These are phyloP conservation scores for Lenwebbia sp. DNA, from an alignment of 345 rosid species.

Conservation along the genomic window DNA sequence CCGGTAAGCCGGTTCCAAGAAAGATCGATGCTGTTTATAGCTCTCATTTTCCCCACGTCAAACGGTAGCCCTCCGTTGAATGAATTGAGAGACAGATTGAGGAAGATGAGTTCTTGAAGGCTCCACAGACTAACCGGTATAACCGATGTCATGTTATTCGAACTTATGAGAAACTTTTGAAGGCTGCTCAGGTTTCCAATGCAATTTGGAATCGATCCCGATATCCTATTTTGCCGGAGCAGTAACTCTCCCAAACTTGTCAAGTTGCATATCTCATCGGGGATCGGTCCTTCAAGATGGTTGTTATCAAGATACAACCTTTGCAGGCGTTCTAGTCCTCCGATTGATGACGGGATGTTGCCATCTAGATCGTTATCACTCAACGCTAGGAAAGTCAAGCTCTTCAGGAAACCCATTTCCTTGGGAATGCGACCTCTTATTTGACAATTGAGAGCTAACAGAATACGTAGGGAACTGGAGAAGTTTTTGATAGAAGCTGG, in stretches of 20 bases:
- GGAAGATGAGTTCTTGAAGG: background rate
- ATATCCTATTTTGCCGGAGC: background rate
- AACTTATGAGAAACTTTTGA: background rate
- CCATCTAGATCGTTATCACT: background rate
- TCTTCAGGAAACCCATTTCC: background rate
- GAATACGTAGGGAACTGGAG: background rate
- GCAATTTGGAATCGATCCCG: background rate
- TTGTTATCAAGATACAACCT: background rate
- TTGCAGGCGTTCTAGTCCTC: background rate
- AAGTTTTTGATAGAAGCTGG: background rate
- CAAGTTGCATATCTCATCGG: background rate
- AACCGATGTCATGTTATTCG: background rate
- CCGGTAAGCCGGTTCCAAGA: background rate
- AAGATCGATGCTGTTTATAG: background rate
- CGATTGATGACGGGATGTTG: background rate
- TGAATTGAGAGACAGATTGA: background rate
- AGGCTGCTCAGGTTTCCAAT: background rate
- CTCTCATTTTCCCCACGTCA: background rate
- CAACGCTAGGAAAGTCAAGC: background rate
- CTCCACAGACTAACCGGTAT: background rate
- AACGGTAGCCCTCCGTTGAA: background rate
- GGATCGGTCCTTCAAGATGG: background rate
- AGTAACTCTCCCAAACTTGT: background rate
- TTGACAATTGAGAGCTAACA: background rate
- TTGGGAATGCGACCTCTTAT: background rate